A percentile compares a stretch with the other conserved stretches of the same genome.
Conservation (phyloP, 2,329 filamentous ascomycete genomes). For the Neurospora sp. region DNA sequence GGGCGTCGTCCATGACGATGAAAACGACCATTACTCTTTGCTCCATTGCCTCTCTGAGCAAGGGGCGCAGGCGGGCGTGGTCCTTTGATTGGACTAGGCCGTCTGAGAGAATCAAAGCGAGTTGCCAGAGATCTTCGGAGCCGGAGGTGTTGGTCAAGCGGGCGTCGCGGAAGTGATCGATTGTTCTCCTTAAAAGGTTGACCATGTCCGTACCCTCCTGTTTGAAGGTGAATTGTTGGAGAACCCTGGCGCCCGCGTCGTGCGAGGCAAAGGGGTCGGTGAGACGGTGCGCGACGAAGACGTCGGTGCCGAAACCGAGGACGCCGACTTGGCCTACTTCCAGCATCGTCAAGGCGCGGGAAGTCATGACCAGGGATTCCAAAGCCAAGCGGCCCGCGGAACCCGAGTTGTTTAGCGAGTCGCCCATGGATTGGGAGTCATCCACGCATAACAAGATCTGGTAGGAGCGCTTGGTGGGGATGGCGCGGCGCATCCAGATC, state of each 20-base stretch:
- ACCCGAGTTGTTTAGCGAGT: constrained; percentile 28
- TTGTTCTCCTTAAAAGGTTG: constrained; percentile 64
- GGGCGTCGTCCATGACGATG: constrained; percentile 74
- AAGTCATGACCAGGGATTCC: constrained; percentile 87
- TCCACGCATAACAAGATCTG: constrained; percentile 97
- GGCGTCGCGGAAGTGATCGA: constrained; percentile 73
- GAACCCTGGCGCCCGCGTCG: constrained; percentile 72
- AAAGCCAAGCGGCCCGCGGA: constrained; percentile 73
- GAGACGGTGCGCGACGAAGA: constrained; percentile 80
- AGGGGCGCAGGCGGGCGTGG: constrained; percentile 70
- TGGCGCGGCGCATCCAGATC: constrained; percentile 94
- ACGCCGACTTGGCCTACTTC: constrained; percentile 92
- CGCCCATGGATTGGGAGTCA: constrained; percentile 89
- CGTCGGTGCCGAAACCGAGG: constrained; percentile 75
- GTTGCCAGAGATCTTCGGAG: constrained; percentile 78
- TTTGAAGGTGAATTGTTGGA: constrained; percentile 75
- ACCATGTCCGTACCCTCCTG: constrained; percentile 82
- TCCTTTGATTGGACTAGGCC: constrained; percentile 76
- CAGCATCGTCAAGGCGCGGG: constrained; percentile 78
- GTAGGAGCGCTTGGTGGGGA: constrained; percentile 89
- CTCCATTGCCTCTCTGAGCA: constrained; percentile 81
- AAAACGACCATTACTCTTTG: constrained; percentile 98
- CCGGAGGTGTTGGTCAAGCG: constrained; percentile 31
- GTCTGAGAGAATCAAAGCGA: constrained; percentile 87
- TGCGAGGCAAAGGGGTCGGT: constrained; percentile 65